These are phyloP conservation scores for Phytophthora nicotianae DNA, from an alignment of 352 stramenopile species.

Conservation along the genomic window DNA sequence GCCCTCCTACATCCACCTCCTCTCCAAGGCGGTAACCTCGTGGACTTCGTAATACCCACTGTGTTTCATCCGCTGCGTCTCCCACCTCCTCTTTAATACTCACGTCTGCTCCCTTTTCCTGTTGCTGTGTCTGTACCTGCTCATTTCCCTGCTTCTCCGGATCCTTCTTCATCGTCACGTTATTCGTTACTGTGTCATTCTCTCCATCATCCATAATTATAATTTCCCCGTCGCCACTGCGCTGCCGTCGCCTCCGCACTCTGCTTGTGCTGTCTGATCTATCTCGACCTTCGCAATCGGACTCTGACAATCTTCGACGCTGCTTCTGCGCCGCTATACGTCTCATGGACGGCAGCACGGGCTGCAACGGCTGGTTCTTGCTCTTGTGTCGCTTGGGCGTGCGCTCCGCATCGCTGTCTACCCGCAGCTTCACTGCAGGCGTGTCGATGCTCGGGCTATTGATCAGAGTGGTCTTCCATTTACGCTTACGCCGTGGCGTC, in stretches of 20 bases:
- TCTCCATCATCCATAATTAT: conserved; percentile 11
- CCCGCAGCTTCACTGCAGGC: conserved; percentile 5
- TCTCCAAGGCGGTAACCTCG: conserved; percentile 64
- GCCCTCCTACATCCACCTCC: conserved; percentile 50
- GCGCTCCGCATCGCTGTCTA: conserved; percentile 1
- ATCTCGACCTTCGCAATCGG: conserved; percentile 33
- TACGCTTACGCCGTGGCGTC: conserved; percentile 53
- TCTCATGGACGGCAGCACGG: conserved; percentile 54
- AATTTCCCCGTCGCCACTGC: conserved; percentile 14
- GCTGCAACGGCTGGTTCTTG: conserved; percentile 41
- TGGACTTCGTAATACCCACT: conserved; percentile 69
- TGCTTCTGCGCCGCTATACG: conserved; percentile 57
- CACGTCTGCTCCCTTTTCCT: neutral
- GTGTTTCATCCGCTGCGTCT: conserved; percentile 40
- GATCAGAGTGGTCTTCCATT: conserved; percentile 76
- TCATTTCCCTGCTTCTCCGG: conserved; percentile 6
- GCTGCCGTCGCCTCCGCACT: conserved; percentile 19
- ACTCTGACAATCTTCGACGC: conserved; percentile 34
- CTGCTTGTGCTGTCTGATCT: conserved; percentile 14
- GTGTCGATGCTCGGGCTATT: conserved; percentile 13
- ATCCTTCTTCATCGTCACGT: conserved; percentile 22
- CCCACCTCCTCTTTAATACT: conserved; percentile 29
- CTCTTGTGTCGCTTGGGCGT: conserved; percentile 34
- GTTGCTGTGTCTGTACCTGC: conserved; percentile 1
- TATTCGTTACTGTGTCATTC: conserved; percentile 4